Base-by-base conservation (phyloP, 2,329 filamentous ascomycete genomes). In the Dryadomyces quercivorus region DNA sequence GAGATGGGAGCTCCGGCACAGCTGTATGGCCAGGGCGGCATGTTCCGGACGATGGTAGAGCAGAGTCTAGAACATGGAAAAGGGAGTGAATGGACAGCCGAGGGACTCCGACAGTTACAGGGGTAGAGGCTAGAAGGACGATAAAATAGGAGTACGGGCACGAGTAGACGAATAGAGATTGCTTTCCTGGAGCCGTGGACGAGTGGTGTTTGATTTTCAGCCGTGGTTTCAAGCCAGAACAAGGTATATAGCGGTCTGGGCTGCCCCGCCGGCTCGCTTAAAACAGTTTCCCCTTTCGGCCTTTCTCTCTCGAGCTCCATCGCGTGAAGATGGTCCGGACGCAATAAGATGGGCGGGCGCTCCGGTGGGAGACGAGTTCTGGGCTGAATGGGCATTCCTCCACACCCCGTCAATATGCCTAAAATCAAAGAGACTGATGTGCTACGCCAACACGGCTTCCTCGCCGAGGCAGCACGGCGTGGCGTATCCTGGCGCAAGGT, bases 31-130 rank as follows among this genome's bases (percentile, higher is more conserved):
- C 38, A 43, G 4, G 66, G 67, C 53, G 73, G 74, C 0, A 66
- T 70, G 38, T 79, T 80, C 59, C 75, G 75, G 56, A 74, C 77
- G 44, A 79, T 80, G 76, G 71, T 79, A 38, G 71, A 70, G 59
- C 75, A 78, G 55, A 78, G 76, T 54, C 46, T 52, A 8, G 54
- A 53, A 38, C 53, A 55, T 16, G 53, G 53, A 5, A 43, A 22
- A 20, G 53, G 53, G 1, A 42, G 48, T 42, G 53, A 55, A 47
- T 55, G 53, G 53, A 55, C 34, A 7, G 13, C 48, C 1, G 53
- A 55, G 44, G 34, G 20, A 36, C 26, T 53, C 20, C n/a, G 36
- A 44, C 34, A 38, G 51, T 40, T 52, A 38, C 5, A 21, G 45
- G 22, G 34, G 26, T 8, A 16, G 12, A 8, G 6, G n/a, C n/a